Conservation (phyloP, 768 basidiomycete genomes). For the Dacryopinax spathularia region DNA sequence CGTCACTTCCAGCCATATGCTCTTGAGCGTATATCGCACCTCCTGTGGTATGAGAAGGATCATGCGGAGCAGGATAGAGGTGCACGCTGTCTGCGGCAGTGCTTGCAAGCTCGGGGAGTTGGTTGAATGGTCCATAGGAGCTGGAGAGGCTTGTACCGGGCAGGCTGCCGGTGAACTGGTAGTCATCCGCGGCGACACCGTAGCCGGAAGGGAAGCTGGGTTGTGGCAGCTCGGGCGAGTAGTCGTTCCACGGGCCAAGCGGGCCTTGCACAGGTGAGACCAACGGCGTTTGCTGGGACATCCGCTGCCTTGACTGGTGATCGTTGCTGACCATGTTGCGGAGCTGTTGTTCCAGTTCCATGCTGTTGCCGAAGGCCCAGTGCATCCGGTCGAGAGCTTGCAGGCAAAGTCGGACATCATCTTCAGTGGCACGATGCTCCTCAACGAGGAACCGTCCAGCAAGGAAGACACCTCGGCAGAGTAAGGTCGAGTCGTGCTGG, state of each 20-base stretch:
- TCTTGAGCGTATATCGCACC: not conserved
- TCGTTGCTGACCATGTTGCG: not conserved
- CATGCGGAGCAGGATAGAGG: not conserved
- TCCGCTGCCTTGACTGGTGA: not conserved
- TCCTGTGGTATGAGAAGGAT: not conserved
- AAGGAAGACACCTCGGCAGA: slow-evolving; percentile 82
- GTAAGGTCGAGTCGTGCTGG: slow-evolving; percentile 69
- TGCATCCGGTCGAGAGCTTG: slow-evolving; percentile 66
- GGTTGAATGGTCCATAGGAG: not conserved
- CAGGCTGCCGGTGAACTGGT: not conserved
- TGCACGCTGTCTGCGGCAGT: not conserved
- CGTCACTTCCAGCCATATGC: not conserved
- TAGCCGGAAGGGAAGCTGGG: not conserved
- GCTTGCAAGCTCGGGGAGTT: not conserved
- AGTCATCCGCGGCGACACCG: not conserved
- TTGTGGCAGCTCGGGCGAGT: not conserved
- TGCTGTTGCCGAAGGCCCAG: slow-evolving; percentile 57
- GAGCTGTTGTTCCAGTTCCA: slow-evolving; percentile 33
- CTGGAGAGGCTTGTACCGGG: not conserved
- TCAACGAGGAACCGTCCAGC: slow-evolving; percentile 60
- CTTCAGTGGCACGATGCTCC: slow-evolving; percentile 34
- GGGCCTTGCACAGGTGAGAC: not conserved
- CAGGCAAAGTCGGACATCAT: slow-evolving; percentile 45
- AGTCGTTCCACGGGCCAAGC: not conserved
- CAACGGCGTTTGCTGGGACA: not conserved